Evolutionary conservation across 106 monocot species (phyloP), one percentile per base, ranked within the genome.

Genomic region (Dioscorea zingiberensis): DNA sequence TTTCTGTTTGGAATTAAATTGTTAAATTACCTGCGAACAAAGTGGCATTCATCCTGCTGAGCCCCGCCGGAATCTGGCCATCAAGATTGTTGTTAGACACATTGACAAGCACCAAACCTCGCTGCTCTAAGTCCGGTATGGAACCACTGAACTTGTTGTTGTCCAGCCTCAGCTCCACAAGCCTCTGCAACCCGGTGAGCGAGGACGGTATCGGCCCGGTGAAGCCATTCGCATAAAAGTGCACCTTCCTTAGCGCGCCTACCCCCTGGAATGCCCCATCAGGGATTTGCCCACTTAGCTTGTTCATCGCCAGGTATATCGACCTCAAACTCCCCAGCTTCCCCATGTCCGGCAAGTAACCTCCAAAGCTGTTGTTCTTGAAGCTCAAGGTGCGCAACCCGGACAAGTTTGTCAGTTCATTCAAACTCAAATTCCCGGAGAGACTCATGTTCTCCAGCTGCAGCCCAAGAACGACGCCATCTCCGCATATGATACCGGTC

Each of bases 181-280:
- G 73, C 67, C 64, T 74, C 4, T 57, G 65, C 25, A 76, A 54
- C 13, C 19, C 65, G 13, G 58, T 70, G 25, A 93, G 69, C 21
- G 93, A 93, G 26, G 72, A 21, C 19, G 93, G 93, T 14, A 88
- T 85, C n/a, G 60, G 27, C 2, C 93, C 93, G 17, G 69, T 27
- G 78, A 93, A 83, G 17, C n/a, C 26, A 27, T 88, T 93, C 25
- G 51, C 27, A 14, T 73, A 75, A 15, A 93, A 67, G 46, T 68
- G 26, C 3, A 88, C 62, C 64, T 59, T 85, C 62, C 76, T 78
- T n/a, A 93, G 67, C 27, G 74, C 72, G 45, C 68, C 29, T 88
- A 93, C 88, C 0, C 70, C 66, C 8, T 45, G 21, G 73, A 93
- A 93, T 23, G 71, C 76, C 25, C 66, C 75, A 28, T 66, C 73